These are phyloP conservation scores for Geotrichum fermentans DNA, from an alignment of 1,139 yeast species.

Conservation along the genomic window DNA sequence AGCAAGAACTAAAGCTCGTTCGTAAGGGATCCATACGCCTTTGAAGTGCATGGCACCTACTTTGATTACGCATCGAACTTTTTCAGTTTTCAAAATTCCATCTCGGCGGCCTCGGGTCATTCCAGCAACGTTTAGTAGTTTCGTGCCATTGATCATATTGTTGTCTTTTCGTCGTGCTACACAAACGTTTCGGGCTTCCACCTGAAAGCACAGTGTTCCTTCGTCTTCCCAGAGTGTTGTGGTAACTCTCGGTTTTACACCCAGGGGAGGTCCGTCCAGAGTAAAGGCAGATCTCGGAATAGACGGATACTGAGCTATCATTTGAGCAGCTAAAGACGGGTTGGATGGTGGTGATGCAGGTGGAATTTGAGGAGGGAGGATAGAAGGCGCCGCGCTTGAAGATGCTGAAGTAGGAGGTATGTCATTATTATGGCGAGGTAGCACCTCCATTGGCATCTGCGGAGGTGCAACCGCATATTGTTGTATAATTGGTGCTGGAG, in stretches of 20 bases:
- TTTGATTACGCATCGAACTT: slow-evolving; percentile 81
- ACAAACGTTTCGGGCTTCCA: slow-evolving; percentile 80
- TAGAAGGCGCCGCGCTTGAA: neutral
- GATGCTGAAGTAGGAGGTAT: neutral
- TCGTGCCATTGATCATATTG: too few relatives aligned
- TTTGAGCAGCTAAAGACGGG: slow-evolving; percentile 6
- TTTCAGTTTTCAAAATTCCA: slow-evolving; percentile 83
- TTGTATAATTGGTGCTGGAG: neutral
- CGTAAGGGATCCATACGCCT: slow-evolving; percentile 97
- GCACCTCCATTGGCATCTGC: neutral
- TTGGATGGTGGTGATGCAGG: neutral
- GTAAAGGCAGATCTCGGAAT: slow-evolving; percentile 28
- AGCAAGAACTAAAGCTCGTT: slow-evolving; percentile 82
- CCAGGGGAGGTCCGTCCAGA: slow-evolving; percentile 49
- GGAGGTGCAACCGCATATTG: neutral
- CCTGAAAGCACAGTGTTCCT: slow-evolving; percentile 86
- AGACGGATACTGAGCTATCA: slow-evolving; percentile 24
- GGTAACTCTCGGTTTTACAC: slow-evolving; percentile 72
- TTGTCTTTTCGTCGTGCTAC: slow-evolving; percentile 92
- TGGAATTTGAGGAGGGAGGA: neutral
- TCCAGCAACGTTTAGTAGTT: slow-evolving; percentile 85
- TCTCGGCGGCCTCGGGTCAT: slow-evolving; percentile 95
- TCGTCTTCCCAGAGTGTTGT: slow-evolving; percentile 97
- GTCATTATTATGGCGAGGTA: neutral
- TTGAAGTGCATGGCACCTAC: slow-evolving; percentile 92